Evolutionary conservation across 176 grass and related monocot species (phyloP).

Genomic region (Zea mays): DNA sequence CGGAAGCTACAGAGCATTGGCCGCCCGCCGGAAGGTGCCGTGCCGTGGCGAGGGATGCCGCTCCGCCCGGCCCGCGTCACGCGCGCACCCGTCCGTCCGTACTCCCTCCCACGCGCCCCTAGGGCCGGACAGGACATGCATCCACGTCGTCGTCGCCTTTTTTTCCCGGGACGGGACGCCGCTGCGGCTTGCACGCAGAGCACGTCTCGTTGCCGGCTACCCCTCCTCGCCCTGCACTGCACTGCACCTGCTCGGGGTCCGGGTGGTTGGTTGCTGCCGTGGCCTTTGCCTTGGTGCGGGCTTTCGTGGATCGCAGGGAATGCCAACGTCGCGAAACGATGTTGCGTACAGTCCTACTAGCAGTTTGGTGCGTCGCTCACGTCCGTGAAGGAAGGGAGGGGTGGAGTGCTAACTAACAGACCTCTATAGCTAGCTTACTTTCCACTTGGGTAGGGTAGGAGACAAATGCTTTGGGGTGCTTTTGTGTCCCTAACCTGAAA

Average conservation of each 20-base stretch:
- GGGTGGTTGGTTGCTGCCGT: too few relatives aligned
- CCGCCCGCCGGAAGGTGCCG: too few relatives aligned
- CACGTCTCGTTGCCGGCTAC: too few relatives aligned
- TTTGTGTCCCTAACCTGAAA: background rate
- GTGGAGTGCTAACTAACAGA: background rate
- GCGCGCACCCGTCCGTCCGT: background rate
- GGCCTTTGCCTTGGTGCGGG: background rate
- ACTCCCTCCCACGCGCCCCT: too few relatives aligned
- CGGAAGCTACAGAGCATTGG: background rate
- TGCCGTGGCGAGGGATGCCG: background rate
- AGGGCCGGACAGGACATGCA: too few relatives aligned
- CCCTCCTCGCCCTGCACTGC: too few relatives aligned
- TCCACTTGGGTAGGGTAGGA: background rate
- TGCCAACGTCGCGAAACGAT: background rate
- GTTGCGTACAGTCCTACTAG: background rate
- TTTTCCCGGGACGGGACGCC: too few relatives aligned
- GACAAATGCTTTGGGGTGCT: background rate
- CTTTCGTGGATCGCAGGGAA: constrained; percentile 3
- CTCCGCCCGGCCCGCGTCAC: background rate
- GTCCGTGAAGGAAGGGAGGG: background rate
- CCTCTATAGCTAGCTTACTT: background rate
- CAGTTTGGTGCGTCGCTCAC: background rate
- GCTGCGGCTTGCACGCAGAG: too few relatives aligned
- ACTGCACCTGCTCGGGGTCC: too few relatives aligned
- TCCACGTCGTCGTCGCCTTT: too few relatives aligned